Evolutionary conservation across 306 rosid species (phyloP), one percentile per base, ranked within the genome.

Genomic region (Glycyrrhiza uralensis): DNA sequence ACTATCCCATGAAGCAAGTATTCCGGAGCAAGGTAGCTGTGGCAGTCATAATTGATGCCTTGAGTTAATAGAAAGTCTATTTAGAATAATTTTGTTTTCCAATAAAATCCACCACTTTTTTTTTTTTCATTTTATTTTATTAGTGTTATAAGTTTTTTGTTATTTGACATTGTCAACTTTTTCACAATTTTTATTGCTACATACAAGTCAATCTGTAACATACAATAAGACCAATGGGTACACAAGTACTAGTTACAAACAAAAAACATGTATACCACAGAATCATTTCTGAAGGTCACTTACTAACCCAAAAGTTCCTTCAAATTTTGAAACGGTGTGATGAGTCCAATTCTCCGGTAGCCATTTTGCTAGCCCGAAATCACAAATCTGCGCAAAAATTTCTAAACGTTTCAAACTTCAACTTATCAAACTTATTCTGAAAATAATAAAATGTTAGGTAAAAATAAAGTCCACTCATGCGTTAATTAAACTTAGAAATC

Each of bases 361-460:
- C 97, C 97, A 92, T 76, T 92, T 92, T 57, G 97, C 96, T 45
- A 92, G 88, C 59, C 96, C 97, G 47, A 89, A 92, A 85, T 92
- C 97, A 74, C 97, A 92, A 51, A 92, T 83, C 96, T 92, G 88
- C 20, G 5, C 4, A 22, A 60, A 69, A 63, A 26, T 9, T 30
- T 29, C 30, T n/a, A 22, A 12, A 18, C 7, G 2, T 33, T 61
- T 60, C 13, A 71, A 28, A 12, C 3, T 50, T 7, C 2, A 4
- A 12, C 30, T 62, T 30, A 51, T 22, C n/a, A n/a, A n/a, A n/a
- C n/a, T n/a, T n/a, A n/a, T n/a, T n/a, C n/a, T n/a, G n/a, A n/a
- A n/a, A n/a, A n/a, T 41, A 13, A 18, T 19, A 18, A 18, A 77
- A 61, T 23, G 19, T 7, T 32, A 22, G 35, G 30, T 2, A 71